Conservation (phyloP, 495 filamentous ascomycete genomes). For the Penicillium verhagenii region DNA sequence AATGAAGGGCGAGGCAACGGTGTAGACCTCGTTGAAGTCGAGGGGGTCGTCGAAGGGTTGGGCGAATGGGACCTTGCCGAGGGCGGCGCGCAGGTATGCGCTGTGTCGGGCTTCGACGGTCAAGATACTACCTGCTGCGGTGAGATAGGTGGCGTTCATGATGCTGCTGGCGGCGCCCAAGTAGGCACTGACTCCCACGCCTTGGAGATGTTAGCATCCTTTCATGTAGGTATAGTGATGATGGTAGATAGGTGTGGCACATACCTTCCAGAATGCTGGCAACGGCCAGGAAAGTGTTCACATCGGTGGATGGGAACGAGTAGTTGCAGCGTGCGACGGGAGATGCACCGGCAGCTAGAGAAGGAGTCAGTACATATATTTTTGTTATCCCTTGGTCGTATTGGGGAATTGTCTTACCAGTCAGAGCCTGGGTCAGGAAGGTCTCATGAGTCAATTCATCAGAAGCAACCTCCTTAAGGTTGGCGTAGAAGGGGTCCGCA, state of each 20-base stretch:
- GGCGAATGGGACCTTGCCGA: slow-evolving; percentile 49
- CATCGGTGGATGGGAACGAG: slow-evolving; percentile 51
- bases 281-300: slow-evolving; percentile 48
- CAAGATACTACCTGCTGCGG: slow-evolving; percentile 61
- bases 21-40: slow-evolving; percentile 57
- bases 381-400: not conserved
- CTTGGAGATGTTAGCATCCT: not conserved
- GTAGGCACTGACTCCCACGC: slow-evolving; percentile 56
- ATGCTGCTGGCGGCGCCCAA: slow-evolving; percentile 61
- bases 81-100: slow-evolving; percentile 53
- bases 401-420: slow-evolving; percentile 21
- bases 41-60: slow-evolving; percentile 59
- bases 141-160: slow-evolving; percentile 50
- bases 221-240: not conserved
- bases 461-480: slow-evolving; percentile 48
- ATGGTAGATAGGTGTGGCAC: not conserved
- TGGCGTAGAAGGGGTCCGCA: slow-evolving; percentile 47
- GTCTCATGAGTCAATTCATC: slow-evolving; percentile 59
- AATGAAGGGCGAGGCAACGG: slow-evolving; percentile 60
- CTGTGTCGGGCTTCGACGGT: slow-evolving; percentile 63
- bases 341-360: slow-evolving; percentile 38
- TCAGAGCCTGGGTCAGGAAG: slow-evolving; percentile 54
- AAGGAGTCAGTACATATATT: not conserved
- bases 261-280: slow-evolving; percentile 52
- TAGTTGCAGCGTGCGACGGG: slow-evolving; percentile 58